These are phyloP conservation scores for Pholiota conissans DNA, from an alignment of 768 basidiomycete species.

Conservation along the genomic window DNA sequence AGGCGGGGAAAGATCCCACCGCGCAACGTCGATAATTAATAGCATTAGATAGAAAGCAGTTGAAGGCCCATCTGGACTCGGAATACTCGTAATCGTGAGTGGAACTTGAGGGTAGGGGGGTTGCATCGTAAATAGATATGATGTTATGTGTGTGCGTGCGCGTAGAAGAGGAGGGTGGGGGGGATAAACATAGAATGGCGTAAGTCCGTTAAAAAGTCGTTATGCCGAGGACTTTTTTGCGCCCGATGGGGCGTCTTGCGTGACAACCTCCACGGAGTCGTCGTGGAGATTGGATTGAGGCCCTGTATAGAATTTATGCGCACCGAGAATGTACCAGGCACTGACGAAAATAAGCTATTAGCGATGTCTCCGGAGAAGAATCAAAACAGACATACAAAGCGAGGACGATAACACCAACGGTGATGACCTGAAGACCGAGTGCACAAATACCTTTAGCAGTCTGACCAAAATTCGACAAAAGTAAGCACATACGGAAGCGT, in stretches of 20 bases:
- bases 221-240: constrained; percentile 8
- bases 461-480: not conserved
- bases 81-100: not conserved
- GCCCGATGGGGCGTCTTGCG: constrained; percentile 11
- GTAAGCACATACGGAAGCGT: constrained; percentile 57
- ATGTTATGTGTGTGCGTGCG: not conserved
- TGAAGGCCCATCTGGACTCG: not conserved
- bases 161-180: no score
- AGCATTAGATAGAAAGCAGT: not conserved
- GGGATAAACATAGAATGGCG: not conserved
- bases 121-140: not conserved
- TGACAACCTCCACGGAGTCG: constrained; percentile 15
- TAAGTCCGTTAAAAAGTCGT: not conserved
- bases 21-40: not conserved
- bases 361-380: constrained; percentile 3
- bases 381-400: constrained; percentile 41
- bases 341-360: constrained; percentile 23
- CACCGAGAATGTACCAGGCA: constrained; percentile 53
- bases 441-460: not conserved
- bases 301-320: constrained; percentile 58
- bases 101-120: not conserved
- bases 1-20: not conserved
- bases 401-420: constrained; percentile 51
- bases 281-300: constrained; percentile 53
- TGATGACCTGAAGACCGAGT: constrained; percentile 43